Percentiles rank a stretch among this genome's conserved stretches.
Conservation (phyloP, 2,329 filamentous ascomycete genomes). For the Harringtonia lauricola region DNA sequence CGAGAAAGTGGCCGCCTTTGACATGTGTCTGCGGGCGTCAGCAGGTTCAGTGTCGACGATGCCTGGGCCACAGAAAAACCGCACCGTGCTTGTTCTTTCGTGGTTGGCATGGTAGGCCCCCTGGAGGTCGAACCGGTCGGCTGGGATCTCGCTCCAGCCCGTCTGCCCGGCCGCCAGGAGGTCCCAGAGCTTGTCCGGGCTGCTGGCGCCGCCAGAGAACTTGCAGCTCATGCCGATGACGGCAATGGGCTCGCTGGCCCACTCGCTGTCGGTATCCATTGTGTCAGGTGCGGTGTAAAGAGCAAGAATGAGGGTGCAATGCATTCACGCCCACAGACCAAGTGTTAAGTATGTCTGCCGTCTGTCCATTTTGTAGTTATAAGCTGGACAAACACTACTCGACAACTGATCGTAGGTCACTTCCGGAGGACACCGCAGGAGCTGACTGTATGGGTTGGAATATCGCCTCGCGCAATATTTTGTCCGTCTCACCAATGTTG, state of each 20-base stretch:
- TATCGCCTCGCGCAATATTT: no score
- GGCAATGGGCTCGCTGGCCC: slow-evolving; percentile 27
- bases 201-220: slow-evolving; percentile 30
- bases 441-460: no score
- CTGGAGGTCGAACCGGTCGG: slow-evolving; percentile 33
- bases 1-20: slow-evolving; percentile 28
- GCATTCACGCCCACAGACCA: no score
- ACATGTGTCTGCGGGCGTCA: neutral
- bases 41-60: no score
- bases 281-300: no score
- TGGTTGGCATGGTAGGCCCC: slow-evolving; percentile 29
- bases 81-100: slow-evolving; percentile 25
- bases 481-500: no score
- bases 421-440: no score
- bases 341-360: no score
- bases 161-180: slow-evolving; percentile 27
- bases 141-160: slow-evolving; percentile 29
- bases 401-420: no score
- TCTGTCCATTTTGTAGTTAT: no score
- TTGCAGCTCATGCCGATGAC: slow-evolving; percentile 37
- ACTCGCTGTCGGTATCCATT: neutral
- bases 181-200: slow-evolving; percentile 32
- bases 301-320: no score
- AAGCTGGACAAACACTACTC: no score
- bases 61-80: neutral